Base-by-base conservation (phyloP, 2,329 filamentous ascomycete genomes). In the Alternaria ventricosa region DNA sequence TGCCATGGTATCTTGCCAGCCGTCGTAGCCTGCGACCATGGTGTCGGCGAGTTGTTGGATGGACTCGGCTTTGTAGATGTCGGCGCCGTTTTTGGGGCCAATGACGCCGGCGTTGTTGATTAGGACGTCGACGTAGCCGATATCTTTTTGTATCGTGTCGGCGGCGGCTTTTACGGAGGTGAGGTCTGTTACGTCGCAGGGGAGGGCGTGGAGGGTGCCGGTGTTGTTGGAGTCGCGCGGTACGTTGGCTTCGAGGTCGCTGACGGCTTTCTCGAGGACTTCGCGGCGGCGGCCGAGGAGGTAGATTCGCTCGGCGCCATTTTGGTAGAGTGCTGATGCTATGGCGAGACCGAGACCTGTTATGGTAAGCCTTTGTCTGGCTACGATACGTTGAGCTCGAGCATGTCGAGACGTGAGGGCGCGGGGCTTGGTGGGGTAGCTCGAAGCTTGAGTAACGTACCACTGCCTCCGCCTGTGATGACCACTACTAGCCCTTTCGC, bases 21-120 rank as follows among this genome's bases (percentile, higher is more conserved):
- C 60, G 10, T 72, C 67, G 57, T 65, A 75, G 11, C 73, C 76
- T 8, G 67, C 69, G 8, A 79, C 70, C 64, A 86, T 77, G 22
- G 76, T 71, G 3, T 84, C 78, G 9, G 80, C 78, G 23, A 87
- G 63, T 12, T 84, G 75, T 2, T 76, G 61, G 18, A 87, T 81
- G n/a, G 75, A 77, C 33, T 78, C 71, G n/a, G 82, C 82, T 55
- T 79, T 73, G 72, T 82, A 79, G 27, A 84, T 75, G 41, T 78
- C 77, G 6, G 67, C 76, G 36, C 79, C 81, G 55, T 80, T 79
- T n/a, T 64, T 71, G 0, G 85, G 84, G 0, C 85, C 83, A 5
- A 74, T 71, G 49, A 83, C 77, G 25, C 86, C 85, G 15, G 85
- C 84, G 66, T 87, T 87, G 71, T 84, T 83, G 70, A 87, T 79